These are phyloP conservation scores for Phytophthora citricola DNA, from an alignment of 352 stramenopile species.

Conservation along the genomic window DNA sequence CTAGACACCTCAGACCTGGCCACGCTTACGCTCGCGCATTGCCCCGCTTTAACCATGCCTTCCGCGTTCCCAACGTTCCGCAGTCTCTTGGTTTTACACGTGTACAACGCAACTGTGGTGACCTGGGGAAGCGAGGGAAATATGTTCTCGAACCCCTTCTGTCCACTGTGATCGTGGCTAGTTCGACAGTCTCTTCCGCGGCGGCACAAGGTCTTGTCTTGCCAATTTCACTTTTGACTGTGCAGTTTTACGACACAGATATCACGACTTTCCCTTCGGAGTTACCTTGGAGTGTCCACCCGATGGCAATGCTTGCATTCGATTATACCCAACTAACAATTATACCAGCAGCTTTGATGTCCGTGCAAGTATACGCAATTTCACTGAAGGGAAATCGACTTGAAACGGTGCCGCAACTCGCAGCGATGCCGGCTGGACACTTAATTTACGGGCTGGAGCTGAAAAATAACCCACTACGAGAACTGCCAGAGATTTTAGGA, in stretches of 20 bases:
- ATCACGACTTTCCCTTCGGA: neutral
- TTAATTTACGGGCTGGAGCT: neutral
- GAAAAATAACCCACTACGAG: constrained; percentile 11
- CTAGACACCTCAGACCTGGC: neutral
- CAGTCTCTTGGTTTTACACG: too few species aligned
- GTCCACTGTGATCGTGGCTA: too few species aligned
- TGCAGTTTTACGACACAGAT: too few species aligned
- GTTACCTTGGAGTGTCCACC: constrained; percentile 1
- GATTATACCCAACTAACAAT: constrained; percentile 12
- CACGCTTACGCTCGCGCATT: constrained; percentile 1
- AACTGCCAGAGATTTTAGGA: constrained; percentile 1
- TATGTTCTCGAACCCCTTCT: too few species aligned
- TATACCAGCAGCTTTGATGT: constrained; percentile 7
- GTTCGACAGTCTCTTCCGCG: too few species aligned
- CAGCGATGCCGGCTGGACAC: neutral
- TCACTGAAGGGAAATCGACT: constrained; percentile 22
- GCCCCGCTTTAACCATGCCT: too few species aligned
- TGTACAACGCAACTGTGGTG: too few species aligned
- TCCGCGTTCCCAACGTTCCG: too few species aligned
- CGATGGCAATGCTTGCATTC: constrained; percentile 18
- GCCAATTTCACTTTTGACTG: too few species aligned
- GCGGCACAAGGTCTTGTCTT: too few species aligned
- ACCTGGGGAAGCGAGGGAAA: too few species aligned
- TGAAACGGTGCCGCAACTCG: constrained; percentile 12
- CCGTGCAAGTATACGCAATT: constrained; percentile 10